phyloP scores from a whole-genome alignment of 2,329 filamentous ascomycete genomes.

The Penicillium sp. region DNA sequence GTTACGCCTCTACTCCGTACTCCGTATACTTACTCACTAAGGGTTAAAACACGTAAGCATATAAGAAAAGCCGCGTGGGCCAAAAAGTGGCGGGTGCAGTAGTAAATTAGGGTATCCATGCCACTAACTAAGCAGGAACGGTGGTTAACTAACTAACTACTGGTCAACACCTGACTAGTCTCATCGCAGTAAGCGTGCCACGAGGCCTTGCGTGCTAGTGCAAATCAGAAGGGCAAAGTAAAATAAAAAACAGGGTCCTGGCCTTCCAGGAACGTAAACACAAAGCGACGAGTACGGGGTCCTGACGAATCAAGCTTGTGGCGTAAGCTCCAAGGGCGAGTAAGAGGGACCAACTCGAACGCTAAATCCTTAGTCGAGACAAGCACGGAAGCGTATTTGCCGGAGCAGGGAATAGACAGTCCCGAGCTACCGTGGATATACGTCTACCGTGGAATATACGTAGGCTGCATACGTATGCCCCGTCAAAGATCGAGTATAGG shows the following conservation, averaged over 20 bases:
- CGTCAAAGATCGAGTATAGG: constrained; percentile 7
- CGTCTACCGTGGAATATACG: constrained; percentile 20
- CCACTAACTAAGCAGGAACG: constrained; percentile 14
- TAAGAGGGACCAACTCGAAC: constrained; percentile 6
- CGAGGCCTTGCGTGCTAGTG: constrained; percentile 25
- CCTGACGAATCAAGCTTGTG: constrained; percentile 21
- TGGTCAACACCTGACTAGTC: constrained; percentile 12
- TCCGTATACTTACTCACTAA: not conserved
- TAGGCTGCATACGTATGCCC: constrained; percentile 28
- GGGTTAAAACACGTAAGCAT: not conserved
- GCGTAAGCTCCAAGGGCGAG: constrained; percentile 18
- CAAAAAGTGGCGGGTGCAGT: constrained; percentile 10
- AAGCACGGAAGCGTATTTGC: constrained; percentile 12
- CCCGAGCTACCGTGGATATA: constrained; percentile 1
- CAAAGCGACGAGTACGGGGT: not conserved
- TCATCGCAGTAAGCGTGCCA: constrained; percentile 16
- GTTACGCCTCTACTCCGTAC: constrained; percentile 8
- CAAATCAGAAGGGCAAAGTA: not conserved
- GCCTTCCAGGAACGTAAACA: constrained; percentile 7
- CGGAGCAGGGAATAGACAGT: constrained; percentile 12
- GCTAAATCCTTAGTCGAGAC: constrained; percentile 11
- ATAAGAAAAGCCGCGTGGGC: constrained; percentile 21
- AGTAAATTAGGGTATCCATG: constrained; percentile 10
- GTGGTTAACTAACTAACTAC: too few relatives aligned
- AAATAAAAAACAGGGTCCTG: constrained; percentile 12